Conservation (phyloP, 352 stramenopile species). For the Peronospora belbahrii region DNA sequence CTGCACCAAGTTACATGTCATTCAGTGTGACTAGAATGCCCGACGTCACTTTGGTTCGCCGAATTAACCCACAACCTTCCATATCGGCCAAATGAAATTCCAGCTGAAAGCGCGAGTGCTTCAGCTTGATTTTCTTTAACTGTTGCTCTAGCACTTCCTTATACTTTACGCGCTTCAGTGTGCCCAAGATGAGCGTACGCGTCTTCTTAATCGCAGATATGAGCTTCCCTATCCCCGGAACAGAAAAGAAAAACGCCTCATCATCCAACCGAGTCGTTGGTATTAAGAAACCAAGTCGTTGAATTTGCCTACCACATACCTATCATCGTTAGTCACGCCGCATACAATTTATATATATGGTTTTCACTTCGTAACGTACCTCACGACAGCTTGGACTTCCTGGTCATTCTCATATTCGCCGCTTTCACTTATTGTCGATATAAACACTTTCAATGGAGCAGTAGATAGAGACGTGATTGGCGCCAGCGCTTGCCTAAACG, state of each 20-base stretch:
- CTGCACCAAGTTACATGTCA: conserved; percentile 8
- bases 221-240: conserved; percentile 54
- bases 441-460: conserved; percentile 24
- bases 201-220: conserved; percentile 53
- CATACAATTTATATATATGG: neutral
- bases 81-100: conserved; percentile 61
- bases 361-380: conserved; percentile 20
- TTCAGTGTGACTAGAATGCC: conserved; percentile 39
- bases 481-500: conserved; percentile 27
- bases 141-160: conserved; percentile 53
- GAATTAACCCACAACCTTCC: conserved; percentile 46
- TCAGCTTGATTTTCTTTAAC: conserved; percentile 55
- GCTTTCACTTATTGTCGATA: conserved; percentile 13
- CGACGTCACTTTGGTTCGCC: conserved; percentile 45
- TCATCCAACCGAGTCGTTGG: conserved; percentile 36
- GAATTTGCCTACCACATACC: conserved; percentile 25
- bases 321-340: neutral
- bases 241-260: conserved; percentile 39
- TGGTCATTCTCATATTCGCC: conserved; percentile 1
- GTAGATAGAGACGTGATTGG: conserved; percentile 26
- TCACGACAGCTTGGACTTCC: conserved; percentile 22
- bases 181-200: conserved; percentile 27
- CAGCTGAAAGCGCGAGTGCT: conserved; percentile 40
- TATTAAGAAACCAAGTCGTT: conserved; percentile 46
- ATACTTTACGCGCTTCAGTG: conserved; percentile 52